Evolutionary conservation across 2,329 filamentous ascomycete genomes (phyloP), one percentile per base, ranked within the genome.

Genomic region (Chaetothyriales sp.): DNA sequence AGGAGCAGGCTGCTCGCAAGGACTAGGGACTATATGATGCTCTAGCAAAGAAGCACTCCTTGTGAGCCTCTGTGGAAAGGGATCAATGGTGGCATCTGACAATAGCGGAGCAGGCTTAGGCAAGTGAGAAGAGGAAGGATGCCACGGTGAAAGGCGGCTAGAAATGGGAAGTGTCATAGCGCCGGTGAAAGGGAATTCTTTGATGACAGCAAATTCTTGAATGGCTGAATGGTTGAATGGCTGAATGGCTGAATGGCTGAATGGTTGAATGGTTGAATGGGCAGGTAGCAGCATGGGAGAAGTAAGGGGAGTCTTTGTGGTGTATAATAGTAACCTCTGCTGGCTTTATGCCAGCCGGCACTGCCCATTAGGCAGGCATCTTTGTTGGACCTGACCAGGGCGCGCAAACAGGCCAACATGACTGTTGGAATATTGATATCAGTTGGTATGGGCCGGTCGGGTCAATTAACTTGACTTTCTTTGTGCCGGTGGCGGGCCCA

Each of bases 91-190:
- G 46, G 51, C 48, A 67, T 71, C 63, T 54, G 65, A 66, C 51
- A 73, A 61, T 58, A 67, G 66, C 60, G 65, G 59, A 51, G 53
- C 37, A 49, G 47, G 49, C 33, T 52, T 52, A 33, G 53, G 51
- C 8, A 70, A 69, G 51, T 66, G 66, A 53, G 70, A 70, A 33
- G 73, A 68, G 51, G 72, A 68, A 67, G 70, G 69, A 62, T 73
- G 69, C 64, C 68, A 72, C 68, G 70, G 72, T 69, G 73, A 72
- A 55, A 58, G 57, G 29, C 48, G 51, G 45, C 44, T 44, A 51
- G 56, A 52, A 55, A 53, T 52, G 53, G 57, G 54, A 51, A 57
- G 50, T 56, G 58, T 60, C 60, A 61, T 62, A 60, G 56, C 55
- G 55, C 51, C 51, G 55, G 56, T 56, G 59, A 60, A 61, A 60